Evolutionary conservation across 768 basidiomycete genomes (phyloP).

Genomic region (Tephrocybe sp.): DNA sequence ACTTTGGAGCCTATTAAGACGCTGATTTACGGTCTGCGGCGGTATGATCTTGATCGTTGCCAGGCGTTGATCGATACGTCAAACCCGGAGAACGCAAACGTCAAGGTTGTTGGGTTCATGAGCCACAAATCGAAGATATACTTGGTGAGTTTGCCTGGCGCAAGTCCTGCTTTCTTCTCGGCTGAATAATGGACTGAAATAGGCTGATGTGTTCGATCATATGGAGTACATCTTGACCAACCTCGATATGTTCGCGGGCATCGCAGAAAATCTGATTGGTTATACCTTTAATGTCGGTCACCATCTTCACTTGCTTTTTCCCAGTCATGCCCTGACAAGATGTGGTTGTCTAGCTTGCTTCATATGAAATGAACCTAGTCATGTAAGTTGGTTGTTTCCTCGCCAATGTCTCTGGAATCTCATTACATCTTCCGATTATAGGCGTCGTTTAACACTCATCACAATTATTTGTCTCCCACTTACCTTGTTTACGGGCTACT

Average conservation of each 20-base stretch:
- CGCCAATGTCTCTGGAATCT: conserved; percentile 14
- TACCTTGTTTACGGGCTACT: conserved; percentile 72
- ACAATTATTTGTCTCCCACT: conserved; percentile 72
- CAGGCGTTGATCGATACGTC: conserved; percentile 52
- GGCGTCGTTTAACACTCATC: conserved; percentile 62
- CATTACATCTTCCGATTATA: conserved; percentile 18
- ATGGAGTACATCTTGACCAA: conserved; percentile 69
- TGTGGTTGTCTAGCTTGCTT: conserved; percentile 53
- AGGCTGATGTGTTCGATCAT: conserved; percentile 77
- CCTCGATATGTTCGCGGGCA: conserved; percentile 70
- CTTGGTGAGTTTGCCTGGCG: conserved; percentile 36
- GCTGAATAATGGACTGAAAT: background rate
- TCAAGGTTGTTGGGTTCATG: conserved; percentile 57
- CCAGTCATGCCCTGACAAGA: background rate
- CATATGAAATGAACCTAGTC: conserved; percentile 73
- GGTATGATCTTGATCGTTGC: conserved; percentile 68
- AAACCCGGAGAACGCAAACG: conserved; percentile 30
- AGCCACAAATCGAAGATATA: conserved; percentile 69
- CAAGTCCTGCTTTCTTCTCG: background rate
- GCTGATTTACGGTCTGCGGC: conserved; percentile 62
- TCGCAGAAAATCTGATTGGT: conserved; percentile 68
- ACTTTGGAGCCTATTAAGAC: conserved; percentile 72
- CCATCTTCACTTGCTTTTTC: background rate
- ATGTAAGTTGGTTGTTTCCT: conserved; percentile 37
- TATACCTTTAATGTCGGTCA: conserved; percentile 70